A percentile compares a stretch with the other conserved stretches of the same genome.
These are phyloP conservation scores for Noccaea caerulescens DNA, from an alignment of 345 rosid species.

Conservation along the genomic window DNA sequence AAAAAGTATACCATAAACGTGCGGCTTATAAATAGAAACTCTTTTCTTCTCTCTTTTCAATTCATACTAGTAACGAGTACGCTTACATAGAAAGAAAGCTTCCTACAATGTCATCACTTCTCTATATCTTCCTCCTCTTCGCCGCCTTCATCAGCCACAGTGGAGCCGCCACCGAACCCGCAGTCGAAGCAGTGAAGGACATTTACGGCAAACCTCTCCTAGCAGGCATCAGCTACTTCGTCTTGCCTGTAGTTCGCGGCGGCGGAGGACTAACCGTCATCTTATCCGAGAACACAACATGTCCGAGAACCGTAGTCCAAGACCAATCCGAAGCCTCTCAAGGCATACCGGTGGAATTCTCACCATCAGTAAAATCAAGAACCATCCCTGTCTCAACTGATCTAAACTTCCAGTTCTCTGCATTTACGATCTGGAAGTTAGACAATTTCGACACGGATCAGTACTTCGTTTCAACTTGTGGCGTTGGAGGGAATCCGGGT, in stretches of 20 bases:
- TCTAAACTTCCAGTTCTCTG: slow-evolving; percentile 53
- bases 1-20: too few species aligned
- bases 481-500: slow-evolving; percentile 67
- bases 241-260: slow-evolving; percentile 45
- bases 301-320: slow-evolving; percentile 39
- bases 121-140: slow-evolving; percentile 15
- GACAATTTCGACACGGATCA: slow-evolving; percentile 47
- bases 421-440: slow-evolving; percentile 53
- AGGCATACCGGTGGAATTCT: slow-evolving; percentile 37
- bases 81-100: slow-evolving; percentile 31
- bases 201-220: slow-evolving; percentile 19
- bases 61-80: background rate
- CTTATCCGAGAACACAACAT: slow-evolving; percentile 25
- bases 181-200: slow-evolving; percentile 30
- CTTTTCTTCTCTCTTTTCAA: background rate
- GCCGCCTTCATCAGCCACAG: slow-evolving; percentile 28
- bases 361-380: slow-evolving; percentile 36
- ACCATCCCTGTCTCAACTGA: slow-evolving; percentile 38
- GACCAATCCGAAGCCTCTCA: slow-evolving; percentile 36
- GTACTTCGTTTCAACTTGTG: slow-evolving; percentile 54
- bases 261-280: slow-evolving; percentile 42
- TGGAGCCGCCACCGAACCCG: slow-evolving; percentile 29
- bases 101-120: slow-evolving; percentile 28
- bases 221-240: slow-evolving; percentile 33
- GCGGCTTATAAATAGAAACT: slow-evolving; percentile 23